These are phyloP conservation scores for Colletotrichum sp. DNA, from an alignment of 2,329 filamentous ascomycete genomes.

Conservation along the genomic window DNA sequence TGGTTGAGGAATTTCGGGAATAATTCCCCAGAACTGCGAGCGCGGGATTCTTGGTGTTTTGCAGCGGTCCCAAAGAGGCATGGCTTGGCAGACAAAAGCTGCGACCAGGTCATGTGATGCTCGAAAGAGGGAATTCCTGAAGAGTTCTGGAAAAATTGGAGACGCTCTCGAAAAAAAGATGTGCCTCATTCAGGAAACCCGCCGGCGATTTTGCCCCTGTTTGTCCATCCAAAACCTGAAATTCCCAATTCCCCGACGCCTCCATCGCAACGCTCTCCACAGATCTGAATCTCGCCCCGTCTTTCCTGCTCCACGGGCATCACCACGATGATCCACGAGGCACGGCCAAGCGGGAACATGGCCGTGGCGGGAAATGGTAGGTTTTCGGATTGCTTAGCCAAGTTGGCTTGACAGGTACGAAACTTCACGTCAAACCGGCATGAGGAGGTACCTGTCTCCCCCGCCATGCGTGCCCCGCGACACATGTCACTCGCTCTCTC, in stretches of 20 bases:
- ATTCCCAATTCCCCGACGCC: conserved; percentile 1
- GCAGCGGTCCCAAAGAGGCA: background rate
- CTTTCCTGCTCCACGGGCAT: conserved; percentile 12
- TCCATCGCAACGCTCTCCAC: conserved; percentile 14
- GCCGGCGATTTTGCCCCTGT: conserved; percentile 1
- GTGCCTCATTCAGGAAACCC: background rate
- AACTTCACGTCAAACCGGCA: background rate
- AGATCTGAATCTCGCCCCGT: conserved; percentile 19
- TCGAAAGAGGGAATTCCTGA: background rate
- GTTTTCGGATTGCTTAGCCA: conserved; percentile 13
- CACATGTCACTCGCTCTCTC: conserved; percentile 1
- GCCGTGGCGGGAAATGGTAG: background rate
- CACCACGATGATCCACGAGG: conserved; percentile 3
- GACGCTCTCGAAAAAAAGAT: background rate
- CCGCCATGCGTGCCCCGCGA: background rate
- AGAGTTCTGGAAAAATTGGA: background rate
- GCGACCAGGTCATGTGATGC: background rate
- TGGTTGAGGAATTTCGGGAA: background rate
- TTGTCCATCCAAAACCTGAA: conserved; percentile 2
- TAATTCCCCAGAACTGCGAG: background rate
- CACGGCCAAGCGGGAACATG: background rate
- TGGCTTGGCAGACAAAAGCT: background rate
- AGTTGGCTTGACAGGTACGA: background rate
- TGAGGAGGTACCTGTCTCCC: background rate
- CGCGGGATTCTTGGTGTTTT: background rate